Evolutionary conservation across 129 eudicot species (phyloP).

Genomic region (Helianthus annuus): DNA sequence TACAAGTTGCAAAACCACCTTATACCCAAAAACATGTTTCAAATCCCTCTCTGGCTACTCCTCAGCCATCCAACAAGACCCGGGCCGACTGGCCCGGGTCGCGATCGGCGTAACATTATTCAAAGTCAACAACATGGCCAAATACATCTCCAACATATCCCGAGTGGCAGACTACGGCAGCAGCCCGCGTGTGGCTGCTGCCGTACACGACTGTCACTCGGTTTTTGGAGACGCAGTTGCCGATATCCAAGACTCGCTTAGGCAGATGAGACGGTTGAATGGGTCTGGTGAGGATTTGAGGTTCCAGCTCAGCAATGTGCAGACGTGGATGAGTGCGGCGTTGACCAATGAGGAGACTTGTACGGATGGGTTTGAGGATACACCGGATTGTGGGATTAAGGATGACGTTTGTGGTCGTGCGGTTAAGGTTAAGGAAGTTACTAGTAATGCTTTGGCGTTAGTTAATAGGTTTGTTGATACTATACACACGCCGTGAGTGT

Average conservation of each 20-base stretch:
- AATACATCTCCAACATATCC: conserved; percentile 54
- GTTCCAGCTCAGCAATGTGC: conserved; percentile 90
- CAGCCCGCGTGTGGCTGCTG: conserved; percentile 60
- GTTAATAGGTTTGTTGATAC: conserved; percentile 59
- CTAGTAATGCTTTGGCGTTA: conserved; percentile 86
- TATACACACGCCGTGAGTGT: conserved; percentile 27
- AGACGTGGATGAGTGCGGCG: conserved; percentile 97
- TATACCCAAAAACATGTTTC: conserved; percentile 74
- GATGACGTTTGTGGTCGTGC: conserved; percentile 49
- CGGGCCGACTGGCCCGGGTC: conserved; percentile 66
- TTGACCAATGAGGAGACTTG: conserved; percentile 90
- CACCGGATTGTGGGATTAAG: conserved; percentile 45
- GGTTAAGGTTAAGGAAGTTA: conserved; percentile 61
- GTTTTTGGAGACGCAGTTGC: conserved; percentile 66
- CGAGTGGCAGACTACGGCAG: conserved; percentile 41
- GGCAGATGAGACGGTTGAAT: conserved; percentile 58
- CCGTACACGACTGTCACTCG: conserved; percentile 67
- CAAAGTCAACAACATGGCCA: conserved; percentile 46
- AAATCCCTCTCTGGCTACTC: conserved; percentile 71
- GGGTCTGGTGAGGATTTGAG: conserved; percentile 49
- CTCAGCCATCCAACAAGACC: conserved; percentile 51
- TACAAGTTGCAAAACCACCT: conserved; percentile 61
- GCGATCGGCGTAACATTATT: conserved; percentile 69
- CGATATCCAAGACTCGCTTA: conserved; percentile 58
- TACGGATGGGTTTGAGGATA: conserved; percentile 77